Base-by-base conservation (phyloP, 306 rosid species). In the Echinosophora koreensis region DNA sequence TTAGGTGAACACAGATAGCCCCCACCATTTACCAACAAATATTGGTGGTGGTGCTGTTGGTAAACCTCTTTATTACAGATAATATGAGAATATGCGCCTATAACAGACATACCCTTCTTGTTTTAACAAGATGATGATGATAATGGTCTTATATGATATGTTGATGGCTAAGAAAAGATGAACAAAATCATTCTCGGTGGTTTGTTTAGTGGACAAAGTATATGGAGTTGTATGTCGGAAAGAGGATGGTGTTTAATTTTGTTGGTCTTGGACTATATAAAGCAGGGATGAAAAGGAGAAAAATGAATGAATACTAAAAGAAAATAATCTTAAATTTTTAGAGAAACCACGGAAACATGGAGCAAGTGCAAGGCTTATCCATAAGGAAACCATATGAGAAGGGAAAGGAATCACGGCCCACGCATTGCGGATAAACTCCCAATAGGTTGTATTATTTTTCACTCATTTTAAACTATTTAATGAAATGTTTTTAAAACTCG, bases 31-130 rank as follows among this genome's bases (percentile, higher is more conserved):
- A 59, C 60, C 49, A 55, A 55, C 41, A 55, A 55, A 42, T 50
- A 41, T 64, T 14, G 60, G 15, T 61, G 34, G 11, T 61, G 27
- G 0, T 74, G 83, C 10, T 71, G 82, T 32, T 83, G 90, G 41
- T 76, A 57, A 47, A 71, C 16, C 65, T 88, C 90, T 76, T 87
- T 66, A 57, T 87, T 66, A 57, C 37, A 85, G 28, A 89, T 30
- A 69, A 89, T 72, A 70, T 87, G 89, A 17, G 97, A 83, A 83
- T 41, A 81, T 15, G 89, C 78, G 1, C 89, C 87, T 65, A 90
- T 74, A 4, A 88, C 84, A 51, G 97, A 92, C 97, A 95, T 92
- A 57, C 35, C 82, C 85, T 74, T 83, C 42, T 66, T 6, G 28
- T 34, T 63, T 63, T 0, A 37, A 34, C 0, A 4, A 35, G n/a